These are phyloP conservation scores for Alternaria gaisen DNA, from an alignment of 2,329 filamentous ascomycete genomes.

Conservation along the genomic window DNA sequence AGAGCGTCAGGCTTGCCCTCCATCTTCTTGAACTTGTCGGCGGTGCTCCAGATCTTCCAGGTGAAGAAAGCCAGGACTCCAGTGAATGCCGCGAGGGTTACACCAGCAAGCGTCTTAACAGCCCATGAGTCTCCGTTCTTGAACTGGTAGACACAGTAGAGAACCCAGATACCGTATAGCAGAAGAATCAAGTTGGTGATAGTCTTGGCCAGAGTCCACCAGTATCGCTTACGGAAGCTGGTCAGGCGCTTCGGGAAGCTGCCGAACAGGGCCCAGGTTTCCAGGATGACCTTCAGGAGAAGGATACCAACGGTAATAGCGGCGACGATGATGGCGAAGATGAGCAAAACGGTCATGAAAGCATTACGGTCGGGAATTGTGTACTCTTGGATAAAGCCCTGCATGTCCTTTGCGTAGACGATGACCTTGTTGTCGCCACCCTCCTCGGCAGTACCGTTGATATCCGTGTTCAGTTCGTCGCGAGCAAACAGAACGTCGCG, in stretches of 20 bases:
- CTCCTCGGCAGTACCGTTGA: conserved; percentile 52
- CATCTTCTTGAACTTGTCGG: conserved; percentile 73
- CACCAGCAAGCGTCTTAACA: conserved; percentile 80
- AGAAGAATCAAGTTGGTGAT: conserved; percentile 90
- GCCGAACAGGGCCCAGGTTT: conserved; percentile 89
- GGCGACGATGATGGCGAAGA: conserved; percentile 87
- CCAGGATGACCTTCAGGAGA: conserved; percentile 88
- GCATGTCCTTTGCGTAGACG: conserved; percentile 74
- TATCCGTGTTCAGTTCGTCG: conserved; percentile 51
- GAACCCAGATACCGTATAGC: conserved; percentile 92
- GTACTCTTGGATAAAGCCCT: conserved; percentile 83
- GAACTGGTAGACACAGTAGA: conserved; percentile 97
- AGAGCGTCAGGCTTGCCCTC: conserved; percentile 78
- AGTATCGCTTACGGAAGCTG: conserved; percentile 94
- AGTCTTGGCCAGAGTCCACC: conserved; percentile 87
- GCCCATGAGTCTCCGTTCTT: conserved; percentile 94
- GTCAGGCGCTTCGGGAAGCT: conserved; percentile 81
- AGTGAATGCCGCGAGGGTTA: conserved; percentile 85
- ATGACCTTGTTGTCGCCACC: conserved; percentile 56
- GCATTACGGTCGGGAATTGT: conserved; percentile 88
- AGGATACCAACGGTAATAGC: conserved; percentile 86
- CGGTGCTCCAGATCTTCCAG: conserved; percentile 81
- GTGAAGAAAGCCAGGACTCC: conserved; percentile 82
- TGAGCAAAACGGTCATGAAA: conserved; percentile 92
- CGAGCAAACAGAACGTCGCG: conserved; percentile 66